Conservation (phyloP, 164 flowering plant species). For the Buxus sempervirens region DNA sequence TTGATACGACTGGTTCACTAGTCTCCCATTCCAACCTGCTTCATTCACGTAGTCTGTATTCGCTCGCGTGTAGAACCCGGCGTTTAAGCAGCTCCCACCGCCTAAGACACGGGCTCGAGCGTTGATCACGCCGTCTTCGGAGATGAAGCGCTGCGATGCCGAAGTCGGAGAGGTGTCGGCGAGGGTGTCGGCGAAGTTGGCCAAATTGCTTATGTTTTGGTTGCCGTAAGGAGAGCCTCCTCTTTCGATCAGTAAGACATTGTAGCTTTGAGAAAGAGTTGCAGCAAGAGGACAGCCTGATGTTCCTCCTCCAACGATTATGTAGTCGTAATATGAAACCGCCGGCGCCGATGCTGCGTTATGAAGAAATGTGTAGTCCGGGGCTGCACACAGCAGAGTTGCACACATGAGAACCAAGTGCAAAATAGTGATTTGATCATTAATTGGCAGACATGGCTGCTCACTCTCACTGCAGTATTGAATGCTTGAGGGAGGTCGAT, state of each 20-base stretch:
- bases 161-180: constrained; percentile 46
- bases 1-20: constrained; percentile 50
- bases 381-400: constrained; percentile 23
- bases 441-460: too few relatives aligned
- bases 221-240: constrained; percentile 70
- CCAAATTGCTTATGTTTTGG: constrained; percentile 51
- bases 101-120: constrained; percentile 60
- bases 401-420: neutral
- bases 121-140: constrained; percentile 68
- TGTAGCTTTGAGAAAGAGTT: constrained; percentile 51
- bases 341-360: constrained; percentile 50
- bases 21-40: constrained; percentile 49
- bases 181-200: constrained; percentile 44
- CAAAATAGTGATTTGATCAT: too few relatives aligned
- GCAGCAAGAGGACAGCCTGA: constrained; percentile 79
- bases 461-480: too few relatives aligned
- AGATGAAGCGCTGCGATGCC: constrained; percentile 59
- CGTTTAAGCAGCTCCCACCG: constrained; percentile 70
- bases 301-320: constrained; percentile 71
- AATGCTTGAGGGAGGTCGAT: too few relatives aligned
- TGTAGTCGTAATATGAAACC: constrained; percentile 59
- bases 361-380: constrained; percentile 43
- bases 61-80: constrained; percentile 70
- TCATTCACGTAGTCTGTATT: constrained; percentile 24
- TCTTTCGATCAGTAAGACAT: constrained; percentile 58